Base-by-base conservation (phyloP, 768 basidiomycete genomes). In the Rhodosporidiobolus sp. region DNA sequence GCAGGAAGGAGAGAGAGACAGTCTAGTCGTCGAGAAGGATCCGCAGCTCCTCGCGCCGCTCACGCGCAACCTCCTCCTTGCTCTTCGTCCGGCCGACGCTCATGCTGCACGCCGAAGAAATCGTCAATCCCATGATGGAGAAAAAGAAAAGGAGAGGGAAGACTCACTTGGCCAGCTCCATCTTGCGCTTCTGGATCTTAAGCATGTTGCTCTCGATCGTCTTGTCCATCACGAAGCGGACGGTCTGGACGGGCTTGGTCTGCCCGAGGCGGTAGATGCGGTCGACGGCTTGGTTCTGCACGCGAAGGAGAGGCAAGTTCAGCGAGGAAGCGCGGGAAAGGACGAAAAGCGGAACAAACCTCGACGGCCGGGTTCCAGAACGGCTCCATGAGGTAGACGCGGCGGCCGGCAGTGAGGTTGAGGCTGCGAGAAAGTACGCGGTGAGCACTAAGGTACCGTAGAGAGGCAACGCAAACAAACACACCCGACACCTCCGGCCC, bases 261-360 rank as follows among this genome's bases (percentile, higher is more conserved):
- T 98, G 96, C 32, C 96, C 96, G 55, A 99, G 85, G 63, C 96
- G 94, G 81, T 99, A 96, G 78, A 59, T 74, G 63, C 95, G 91
- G 82, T 99, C 96, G 38, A 97, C 92, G 28, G 94, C 95, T 82
- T 97, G 95, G 79, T 96, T 94, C 83, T 98, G 94, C 10, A 94
- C 26, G 48, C 28, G 43, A 3, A 16, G 56, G 58, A 17, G 52
- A 17, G 24, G 24, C 38, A 22, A n/a, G n/a, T n/a, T n/a, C n/a
- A n/a, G n/a, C n/a, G 64, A 62, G 60, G 56, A 53, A 46, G 71
- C 35, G 35, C 30, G 16, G 48, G 17, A 26, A 43, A 61, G 30
- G 22, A 63, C 43, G 72, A 30, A 3, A 22, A 50, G 28, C 24
- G 34, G 59, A 30, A 54, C n/a, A 20, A 32, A 59, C 77, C 49